Evolutionary conservation across 768 basidiomycete genomes (phyloP), one percentile per base, ranked within the genome.

Genomic region (Psilocybe azurescens): DNA sequence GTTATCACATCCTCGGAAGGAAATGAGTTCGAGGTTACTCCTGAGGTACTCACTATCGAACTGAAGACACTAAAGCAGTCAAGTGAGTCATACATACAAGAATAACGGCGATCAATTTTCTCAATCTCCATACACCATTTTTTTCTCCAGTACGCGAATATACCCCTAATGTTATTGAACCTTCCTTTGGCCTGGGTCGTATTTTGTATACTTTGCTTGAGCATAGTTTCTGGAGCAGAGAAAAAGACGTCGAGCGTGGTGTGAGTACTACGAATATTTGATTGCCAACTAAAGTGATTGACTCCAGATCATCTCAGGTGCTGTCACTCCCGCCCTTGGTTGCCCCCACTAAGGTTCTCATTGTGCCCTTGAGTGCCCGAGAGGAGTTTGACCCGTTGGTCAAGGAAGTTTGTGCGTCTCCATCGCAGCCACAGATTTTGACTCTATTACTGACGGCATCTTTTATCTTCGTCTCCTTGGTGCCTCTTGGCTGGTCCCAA

Each of bases 151-250:
- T 94, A 66, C 93, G 97, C 66, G 96, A 98, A 77, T 97, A 85
- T 78, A 94, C 89, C 58, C 97, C 97, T 39, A 99, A 98, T 76
- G 97, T 99, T 75, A 97, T 99, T 74, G 97, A 98, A 74, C 96
- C 97, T 24, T 99, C 97, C 3, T 97, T 98, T 77, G 97, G 97
- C 62, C 87, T 99, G 67, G 97, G 97, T 57, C 94, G 97, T 58
- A 97, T 99, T 69, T 81, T 98, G 50, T 98, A 98, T 75, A 88
- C 87, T 30, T 82, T 99, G 55, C 87, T 99, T 36, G 97, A 99
- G 75, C 97, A 99, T 81, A 88, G 86, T 69, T 99, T 90, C 83
- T 99, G 97, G 97, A 86, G 86, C 62, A 88, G 97, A 73, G 95
- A 94, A 71, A 87, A 93, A 70, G 97, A 98, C 74, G 79, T 93